phyloP scores from a whole-genome alignment of 2,329 filamentous ascomycete genomes.

The Aphanocladium album region DNA sequence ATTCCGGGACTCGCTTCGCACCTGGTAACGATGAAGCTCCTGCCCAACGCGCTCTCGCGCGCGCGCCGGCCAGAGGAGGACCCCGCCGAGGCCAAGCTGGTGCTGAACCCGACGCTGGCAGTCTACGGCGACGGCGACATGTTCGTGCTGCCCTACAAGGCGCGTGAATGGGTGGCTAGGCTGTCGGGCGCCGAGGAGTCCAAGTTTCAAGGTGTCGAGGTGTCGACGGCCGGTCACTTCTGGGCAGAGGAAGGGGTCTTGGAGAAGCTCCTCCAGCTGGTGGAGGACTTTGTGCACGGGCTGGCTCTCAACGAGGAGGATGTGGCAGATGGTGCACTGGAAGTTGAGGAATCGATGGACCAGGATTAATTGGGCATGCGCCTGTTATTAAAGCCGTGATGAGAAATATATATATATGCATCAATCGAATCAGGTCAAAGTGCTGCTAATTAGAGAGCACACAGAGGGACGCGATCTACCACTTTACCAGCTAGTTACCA shows the following conservation, averaged over 20 bases:
- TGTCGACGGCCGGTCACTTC: slow-evolving; percentile 56
- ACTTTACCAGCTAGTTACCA: too few species aligned
- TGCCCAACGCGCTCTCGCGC: slow-evolving; percentile 26
- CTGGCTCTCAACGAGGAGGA: slow-evolving; percentile 15
- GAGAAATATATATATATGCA: too few species aligned
- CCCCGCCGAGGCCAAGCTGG: slow-evolving; percentile 50
- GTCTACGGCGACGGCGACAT: slow-evolving; percentile 71
- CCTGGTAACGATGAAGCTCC: slow-evolving; percentile 57
- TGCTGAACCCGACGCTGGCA: slow-evolving; percentile 57
- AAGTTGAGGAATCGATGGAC: too few species aligned
- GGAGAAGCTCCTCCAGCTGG: slow-evolving; percentile 26
- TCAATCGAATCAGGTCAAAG: too few species aligned
- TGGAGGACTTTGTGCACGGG: slow-evolving; percentile 23
- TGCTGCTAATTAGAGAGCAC: too few species aligned
- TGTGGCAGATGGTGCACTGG: slow-evolving; percentile 9
- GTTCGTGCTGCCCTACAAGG: slow-evolving; percentile 62
- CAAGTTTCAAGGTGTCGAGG: slow-evolving; percentile 42
- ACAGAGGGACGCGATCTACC: too few species aligned
- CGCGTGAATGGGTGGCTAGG: slow-evolving; percentile 60
- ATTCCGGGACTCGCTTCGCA: slow-evolving; percentile 55
- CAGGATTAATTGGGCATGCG: too few species aligned
- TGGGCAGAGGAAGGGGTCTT: slow-evolving; percentile 53
- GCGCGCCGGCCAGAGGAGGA: slow-evolving; percentile 18
- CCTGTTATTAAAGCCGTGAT: too few species aligned
- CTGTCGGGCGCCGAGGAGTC: slow-evolving; percentile 41